These are phyloP conservation scores for Suillus bovinus DNA, from an alignment of 768 basidiomycete genomes.

Conservation along the genomic window DNA sequence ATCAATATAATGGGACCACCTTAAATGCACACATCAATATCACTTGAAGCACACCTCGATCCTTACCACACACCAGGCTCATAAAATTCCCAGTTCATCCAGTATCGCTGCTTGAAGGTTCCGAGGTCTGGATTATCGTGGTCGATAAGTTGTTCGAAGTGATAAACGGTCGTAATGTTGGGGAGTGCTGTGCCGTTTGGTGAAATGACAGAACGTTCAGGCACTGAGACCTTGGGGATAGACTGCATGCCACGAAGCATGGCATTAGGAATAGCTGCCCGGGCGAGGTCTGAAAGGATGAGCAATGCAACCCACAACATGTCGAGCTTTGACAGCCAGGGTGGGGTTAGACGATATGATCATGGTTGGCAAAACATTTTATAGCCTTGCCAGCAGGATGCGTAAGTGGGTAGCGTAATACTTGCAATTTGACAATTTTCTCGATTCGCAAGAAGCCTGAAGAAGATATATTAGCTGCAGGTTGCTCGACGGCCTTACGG, in stretches of 20 bases:
- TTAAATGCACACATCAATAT: slow-evolving; percentile 10
- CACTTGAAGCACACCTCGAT: slow-evolving; percentile 23
- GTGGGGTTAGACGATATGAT: slow-evolving; percentile 28
- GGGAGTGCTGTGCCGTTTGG: slow-evolving; percentile 31
- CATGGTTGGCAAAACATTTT: slow-evolving; percentile 13
- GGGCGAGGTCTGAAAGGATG: slow-evolving; percentile 10
- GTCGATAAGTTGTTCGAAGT: slow-evolving; percentile 39
- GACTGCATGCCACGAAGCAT: slow-evolving; percentile 21
- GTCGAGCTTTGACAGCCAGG: slow-evolving; percentile 23
- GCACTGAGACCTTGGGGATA: slow-evolving; percentile 17
- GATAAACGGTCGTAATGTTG: slow-evolving; percentile 26
- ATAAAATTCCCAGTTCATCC: slow-evolving; percentile 70
- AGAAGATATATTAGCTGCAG: neutral
- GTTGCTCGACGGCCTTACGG: neutral
- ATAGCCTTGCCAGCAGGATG: slow-evolving; percentile 11
- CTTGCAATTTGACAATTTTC: neutral
- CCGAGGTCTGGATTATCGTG: slow-evolving; percentile 57
- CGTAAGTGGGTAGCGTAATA: slow-evolving; percentile 27
- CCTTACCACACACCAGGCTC: slow-evolving; percentile 38
- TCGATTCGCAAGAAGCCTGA: neutral
- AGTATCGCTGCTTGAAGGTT: slow-evolving; percentile 75
- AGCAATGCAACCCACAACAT: neutral
- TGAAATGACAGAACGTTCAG: slow-evolving; percentile 14
- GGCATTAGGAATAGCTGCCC: slow-evolving; percentile 21
- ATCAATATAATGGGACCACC: slow-evolving; percentile 29